Evolutionary conservation across 495 filamentous ascomycete genomes (phyloP).

Genomic region (Staphylotrichum tortipilum): DNA sequence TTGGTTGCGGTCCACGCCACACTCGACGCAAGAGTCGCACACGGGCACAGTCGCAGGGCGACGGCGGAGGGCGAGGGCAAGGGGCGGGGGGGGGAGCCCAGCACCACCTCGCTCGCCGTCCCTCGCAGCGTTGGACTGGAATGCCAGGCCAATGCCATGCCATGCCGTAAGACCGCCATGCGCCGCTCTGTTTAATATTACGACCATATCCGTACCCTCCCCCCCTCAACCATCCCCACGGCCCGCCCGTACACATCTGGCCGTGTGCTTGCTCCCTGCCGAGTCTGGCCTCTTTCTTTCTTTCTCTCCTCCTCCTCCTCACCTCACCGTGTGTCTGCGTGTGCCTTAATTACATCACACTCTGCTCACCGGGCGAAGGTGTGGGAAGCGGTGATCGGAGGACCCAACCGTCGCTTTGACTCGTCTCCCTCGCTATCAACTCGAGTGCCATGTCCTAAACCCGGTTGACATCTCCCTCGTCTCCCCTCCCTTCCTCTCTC

Average conservation of each 20-base stretch:
- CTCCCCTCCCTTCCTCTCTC: constrained; percentile 4
- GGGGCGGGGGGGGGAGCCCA: too few relatives aligned
- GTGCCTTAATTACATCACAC: constrained; percentile 3
- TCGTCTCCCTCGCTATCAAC: not conserved
- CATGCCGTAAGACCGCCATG: not conserved
- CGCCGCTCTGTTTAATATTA: constrained; percentile 12
- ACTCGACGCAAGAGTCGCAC: constrained; percentile 11
- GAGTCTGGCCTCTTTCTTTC: constrained; percentile 7
- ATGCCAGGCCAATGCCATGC: constrained; percentile 5
- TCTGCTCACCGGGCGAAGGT: not conserved
- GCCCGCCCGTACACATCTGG: constrained; percentile 4
- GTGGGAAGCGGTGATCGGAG: constrained; percentile 5
- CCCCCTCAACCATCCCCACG: constrained; percentile 4
- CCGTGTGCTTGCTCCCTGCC: not conserved
- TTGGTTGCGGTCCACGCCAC: constrained; percentile 17
- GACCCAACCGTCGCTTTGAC: constrained; percentile 1
- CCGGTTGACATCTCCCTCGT: too few relatives aligned
- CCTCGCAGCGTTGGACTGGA: constrained; percentile 12
- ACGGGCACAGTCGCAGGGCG: constrained; percentile 5
- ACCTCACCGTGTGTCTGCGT: constrained; percentile 2
- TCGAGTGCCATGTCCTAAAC: constrained; percentile 11
- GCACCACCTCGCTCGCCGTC: too few relatives aligned
- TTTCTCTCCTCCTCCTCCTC: constrained; percentile 2
- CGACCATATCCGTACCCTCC: too few relatives aligned
- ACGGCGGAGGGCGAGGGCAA: too few relatives aligned